Base-by-base conservation (phyloP, 352 stramenopile species). In the Globisporangium heterothallicum region DNA sequence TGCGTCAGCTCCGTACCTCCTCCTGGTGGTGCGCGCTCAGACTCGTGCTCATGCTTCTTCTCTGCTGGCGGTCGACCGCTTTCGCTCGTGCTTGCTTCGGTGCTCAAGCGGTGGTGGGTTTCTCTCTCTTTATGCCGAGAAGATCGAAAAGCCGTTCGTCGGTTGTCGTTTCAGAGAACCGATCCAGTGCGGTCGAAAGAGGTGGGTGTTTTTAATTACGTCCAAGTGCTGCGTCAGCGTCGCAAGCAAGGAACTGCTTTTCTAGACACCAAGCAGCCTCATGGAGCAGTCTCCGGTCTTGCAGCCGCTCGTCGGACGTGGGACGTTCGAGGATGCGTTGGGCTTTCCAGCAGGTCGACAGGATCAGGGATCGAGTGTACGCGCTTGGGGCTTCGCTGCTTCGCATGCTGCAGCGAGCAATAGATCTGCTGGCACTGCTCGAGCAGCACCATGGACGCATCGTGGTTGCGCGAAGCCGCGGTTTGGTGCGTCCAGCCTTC, bases 11-110 rank as follows among this genome's bases (percentile, higher is more conserved):
- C 19, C 4, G 18, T 14, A 88, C 78, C 74, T 90, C 76, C 42
- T 84, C 67, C 47, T 88, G 78, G 52, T 90, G 74, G 61, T 81
- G 71, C 10, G 68, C 51, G 41, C 66, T 74, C 52, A 81, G 55
- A 18, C 49, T 53, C 42, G 63, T 49, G 9, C 41, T 48, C 56
- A 54, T 63, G n/a, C 18, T 21, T 14, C 57, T 64, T n/a, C n/a
- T n/a, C n/a, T n/a, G n/a, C n/a, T n/a, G 70, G 38, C 22, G 49
- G 3, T 38, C 32, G 32, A 2, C 10, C 1, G 6, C 3, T 18
- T 10, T 16, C 10, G 32, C 32, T 34, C 6, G 29, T 34, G 1
- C 22, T 55, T 36, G 41, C 26, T 27, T 19, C 24, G 30, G 22
- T 53, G 12, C 6, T 53, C 38, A 54, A 40, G 25, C 6, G 12